These are phyloP conservation scores for Eragrostis curvula DNA, from an alignment of 176 grass and related monocot genomes.

Conservation along the genomic window DNA sequence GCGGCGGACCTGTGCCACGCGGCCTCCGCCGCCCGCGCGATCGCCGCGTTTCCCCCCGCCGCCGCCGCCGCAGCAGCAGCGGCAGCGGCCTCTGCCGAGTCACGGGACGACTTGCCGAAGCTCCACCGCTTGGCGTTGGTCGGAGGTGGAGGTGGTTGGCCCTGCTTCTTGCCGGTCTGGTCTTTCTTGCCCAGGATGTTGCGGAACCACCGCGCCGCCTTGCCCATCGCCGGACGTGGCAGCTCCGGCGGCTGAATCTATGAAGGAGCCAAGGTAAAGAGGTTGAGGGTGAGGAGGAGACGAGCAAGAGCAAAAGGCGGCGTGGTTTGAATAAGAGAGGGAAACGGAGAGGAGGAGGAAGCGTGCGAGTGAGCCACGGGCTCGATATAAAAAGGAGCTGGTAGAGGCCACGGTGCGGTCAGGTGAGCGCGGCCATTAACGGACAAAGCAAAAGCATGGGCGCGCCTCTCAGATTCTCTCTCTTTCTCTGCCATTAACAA, in stretches of 20 bases:
- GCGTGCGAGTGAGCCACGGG: constrained; percentile 26
- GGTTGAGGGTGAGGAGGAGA: not conserved
- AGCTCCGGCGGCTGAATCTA: constrained; percentile 3
- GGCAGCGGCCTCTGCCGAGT: constrained; percentile 33
- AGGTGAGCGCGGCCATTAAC: constrained; percentile 31
- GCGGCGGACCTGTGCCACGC: constrained; percentile 62
- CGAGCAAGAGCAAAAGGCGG: not conserved
- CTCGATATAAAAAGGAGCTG: constrained; percentile 29
- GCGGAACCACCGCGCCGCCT: constrained; percentile 74
- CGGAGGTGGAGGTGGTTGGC: not conserved
- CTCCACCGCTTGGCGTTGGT: constrained; percentile 73
- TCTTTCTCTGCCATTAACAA: constrained; percentile 4
- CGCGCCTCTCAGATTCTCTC: not conserved
- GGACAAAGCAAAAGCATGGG: constrained; percentile 40
- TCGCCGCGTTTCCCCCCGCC: constrained; percentile 39
- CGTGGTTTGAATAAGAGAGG: constrained; percentile 55
- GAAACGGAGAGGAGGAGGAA: constrained; percentile 24
- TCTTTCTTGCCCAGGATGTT: constrained; percentile 67
- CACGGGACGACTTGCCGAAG: constrained; percentile 75
- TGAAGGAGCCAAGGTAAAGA: not conserved
- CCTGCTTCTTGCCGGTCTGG: constrained; percentile 9
- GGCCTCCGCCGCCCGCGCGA: constrained; percentile 51
- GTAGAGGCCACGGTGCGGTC: not conserved
- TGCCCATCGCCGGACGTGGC: constrained; percentile 69
- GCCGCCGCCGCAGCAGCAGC: not conserved